Base-by-base conservation (phyloP, 2,329 filamentous ascomycete genomes). In the Claviceps pazoutovae region DNA sequence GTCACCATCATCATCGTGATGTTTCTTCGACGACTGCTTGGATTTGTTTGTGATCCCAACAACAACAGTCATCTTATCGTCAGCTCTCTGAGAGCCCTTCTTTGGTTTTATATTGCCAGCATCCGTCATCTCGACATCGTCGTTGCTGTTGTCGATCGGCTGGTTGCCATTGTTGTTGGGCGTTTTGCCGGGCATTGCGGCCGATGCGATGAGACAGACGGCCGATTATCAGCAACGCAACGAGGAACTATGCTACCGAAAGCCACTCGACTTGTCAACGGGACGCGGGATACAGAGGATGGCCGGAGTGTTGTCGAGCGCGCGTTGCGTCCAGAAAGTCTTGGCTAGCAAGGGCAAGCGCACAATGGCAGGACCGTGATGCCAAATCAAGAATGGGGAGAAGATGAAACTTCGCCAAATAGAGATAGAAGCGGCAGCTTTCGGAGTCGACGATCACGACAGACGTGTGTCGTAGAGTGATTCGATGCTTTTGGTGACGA, bases 11-110 rank as follows among this genome's bases (percentile, higher is more conserved):
- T 74, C 74, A 63, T 84, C 80, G 58, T 72, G 69, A 51, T 73
- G 68, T 56, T 76, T 73, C 58, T 73, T 73, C 53, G 81, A 76
- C 53, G 76, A 69, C 69, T 80, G 69, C 63, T 76, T 77, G 55
- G 75, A 71, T 61, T 72, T 71, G 73, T 88, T 88, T 57, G 82
- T 79, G 53, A 83, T 83, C 51, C 85, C 84, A 45, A 88, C 83
- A 60, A 89, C 84, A 57, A 88, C 84, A 49, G 84, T 88, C 83
- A 88, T 88, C 72, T 88, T 84, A 61, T 83, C 82, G 60, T 86
- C 84, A 62, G 77, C 82, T 88, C 82, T 68, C 82, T 83, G 61
- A 62, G 64, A 19, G 30, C 65, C 63, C 70, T 81, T 81, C 72
- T 83, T 84, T 61, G 76, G 77, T 70, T 82, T 84, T 62, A 72